Percentiles rank a stretch among this genome's conserved stretches.
Evolutionary conservation across 306 rosid species (phyloP).

Genomic region (Astragalus glycyphyllos): DNA sequence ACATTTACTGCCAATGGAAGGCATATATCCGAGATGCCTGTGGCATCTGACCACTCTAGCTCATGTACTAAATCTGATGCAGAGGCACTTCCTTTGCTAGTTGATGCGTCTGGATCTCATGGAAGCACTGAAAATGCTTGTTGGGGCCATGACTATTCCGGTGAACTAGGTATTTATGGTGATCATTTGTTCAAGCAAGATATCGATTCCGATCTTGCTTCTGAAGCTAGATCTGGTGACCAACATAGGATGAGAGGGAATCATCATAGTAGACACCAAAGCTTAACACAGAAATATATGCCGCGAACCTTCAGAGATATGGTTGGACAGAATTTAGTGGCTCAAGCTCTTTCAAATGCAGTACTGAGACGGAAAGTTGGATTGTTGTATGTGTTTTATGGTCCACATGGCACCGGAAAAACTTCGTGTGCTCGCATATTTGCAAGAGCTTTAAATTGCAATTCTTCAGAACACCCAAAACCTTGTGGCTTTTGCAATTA

Average conservation of each 20-base stretch:
- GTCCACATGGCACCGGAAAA: constrained; percentile 98
- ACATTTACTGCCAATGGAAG: constrained; percentile 64
- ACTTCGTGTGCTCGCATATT: constrained; percentile 93
- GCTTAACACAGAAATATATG: constrained; percentile 84
- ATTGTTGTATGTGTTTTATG: constrained; percentile 84
- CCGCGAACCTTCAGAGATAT: constrained; percentile 87
- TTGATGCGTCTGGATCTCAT: constrained; percentile 90
- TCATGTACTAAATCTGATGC: constrained; percentile 70
- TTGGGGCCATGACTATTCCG: constrained; percentile 83
- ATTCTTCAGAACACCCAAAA: constrained; percentile 73
- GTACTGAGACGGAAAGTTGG: constrained; percentile 80
- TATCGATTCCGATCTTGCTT: constrained; percentile 85
- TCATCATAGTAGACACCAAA: constrained; percentile 70
- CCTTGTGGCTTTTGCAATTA: constrained; percentile 97
- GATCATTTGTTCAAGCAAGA: constrained; percentile 80
- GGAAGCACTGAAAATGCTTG: constrained; percentile 77
- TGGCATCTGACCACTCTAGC: constrained; percentile 69
- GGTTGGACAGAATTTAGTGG: constrained; percentile 93
- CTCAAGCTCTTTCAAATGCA: constrained; percentile 97
- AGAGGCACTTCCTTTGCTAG: constrained; percentile 85
- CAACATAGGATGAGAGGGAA: constrained; percentile 69
- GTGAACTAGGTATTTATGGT: constrained; percentile 91
- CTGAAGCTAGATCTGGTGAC: constrained; percentile 85
- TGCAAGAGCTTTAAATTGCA: constrained; percentile 94
- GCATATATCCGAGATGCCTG: constrained; percentile 67